These are phyloP conservation scores for Trypanosoma boissoni DNA, from an alignment of 208 protist genomes.

Conservation along the genomic window DNA sequence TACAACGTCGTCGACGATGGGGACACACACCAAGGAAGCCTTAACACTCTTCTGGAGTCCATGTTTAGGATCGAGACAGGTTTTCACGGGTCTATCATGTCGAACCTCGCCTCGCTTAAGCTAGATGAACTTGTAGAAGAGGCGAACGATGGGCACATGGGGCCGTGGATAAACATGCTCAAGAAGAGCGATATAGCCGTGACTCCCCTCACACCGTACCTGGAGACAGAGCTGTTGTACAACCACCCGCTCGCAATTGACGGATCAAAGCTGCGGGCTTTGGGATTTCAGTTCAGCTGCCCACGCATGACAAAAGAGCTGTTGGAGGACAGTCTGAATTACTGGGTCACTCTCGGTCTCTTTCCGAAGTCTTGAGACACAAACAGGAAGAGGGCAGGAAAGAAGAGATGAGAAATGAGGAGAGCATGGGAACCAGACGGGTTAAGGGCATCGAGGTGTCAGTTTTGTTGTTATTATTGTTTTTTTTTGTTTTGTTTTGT, in stretches of 20 bases:
- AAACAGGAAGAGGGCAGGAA: background rate
- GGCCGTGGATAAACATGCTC: conserved; percentile 85
- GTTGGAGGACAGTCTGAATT: conserved; percentile 29
- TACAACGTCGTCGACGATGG: conserved; percentile 92
- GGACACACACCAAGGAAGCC: conserved; percentile 81
- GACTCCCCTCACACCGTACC: conserved; percentile 86
- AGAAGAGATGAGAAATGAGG: background rate
- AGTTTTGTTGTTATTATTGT: too few relatives aligned
- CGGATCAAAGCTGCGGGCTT: conserved; percentile 46
- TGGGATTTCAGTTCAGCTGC: conserved; percentile 40
- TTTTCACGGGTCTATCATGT: conserved; percentile 66
- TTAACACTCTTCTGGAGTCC: conserved; percentile 68
- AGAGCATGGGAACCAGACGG: too few relatives aligned
- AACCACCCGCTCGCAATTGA: conserved; percentile 82
- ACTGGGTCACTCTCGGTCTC: conserved; percentile 26
- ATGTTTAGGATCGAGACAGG: conserved; percentile 89
- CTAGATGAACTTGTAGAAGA: conserved; percentile 45
- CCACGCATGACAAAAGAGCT: conserved; percentile 34
- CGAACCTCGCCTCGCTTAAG: conserved; percentile 58
- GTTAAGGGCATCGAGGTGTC: too few relatives aligned
- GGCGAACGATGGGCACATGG: conserved; percentile 89
- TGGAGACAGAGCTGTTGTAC: conserved; percentile 88
- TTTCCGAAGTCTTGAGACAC: conserved; percentile 25
- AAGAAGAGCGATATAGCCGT: conserved; percentile 56
- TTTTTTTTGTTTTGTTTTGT: too few relatives aligned